Percentiles rank a stretch among this genome's conserved stretches.
Conservation (phyloP, 2,329 filamentous ascomycete genomes). For the Calonectria pauciramosa region DNA sequence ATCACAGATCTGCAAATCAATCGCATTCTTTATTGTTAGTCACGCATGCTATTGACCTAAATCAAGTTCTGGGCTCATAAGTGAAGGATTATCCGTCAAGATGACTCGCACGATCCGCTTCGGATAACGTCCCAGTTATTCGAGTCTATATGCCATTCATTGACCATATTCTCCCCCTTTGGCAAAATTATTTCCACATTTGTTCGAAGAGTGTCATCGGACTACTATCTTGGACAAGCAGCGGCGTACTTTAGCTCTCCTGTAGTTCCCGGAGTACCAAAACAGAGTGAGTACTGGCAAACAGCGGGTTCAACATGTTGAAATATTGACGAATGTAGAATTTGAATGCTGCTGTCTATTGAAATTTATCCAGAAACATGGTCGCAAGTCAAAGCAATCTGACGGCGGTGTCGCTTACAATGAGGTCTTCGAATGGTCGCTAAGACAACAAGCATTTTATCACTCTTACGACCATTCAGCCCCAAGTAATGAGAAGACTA, state of each 20-base stretch:
- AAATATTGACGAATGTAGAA: neutral
- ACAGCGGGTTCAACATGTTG: too few species aligned
- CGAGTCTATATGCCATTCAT: neutral
- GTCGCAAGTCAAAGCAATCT: neutral
- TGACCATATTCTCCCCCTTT: neutral
- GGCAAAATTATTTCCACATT: neutral
- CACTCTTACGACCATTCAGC: neutral
- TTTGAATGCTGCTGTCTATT: neutral
- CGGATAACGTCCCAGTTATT: neutral
- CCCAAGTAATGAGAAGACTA: neutral
- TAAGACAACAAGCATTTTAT: neutral
- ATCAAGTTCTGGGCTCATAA: neutral
- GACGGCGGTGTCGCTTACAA: too few species aligned
- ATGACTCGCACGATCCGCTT: neutral
- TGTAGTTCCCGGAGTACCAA: neutral
- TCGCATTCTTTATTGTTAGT: neutral
- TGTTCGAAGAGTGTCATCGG: neutral
- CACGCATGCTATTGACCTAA: neutral
- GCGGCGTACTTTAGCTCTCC: neutral
- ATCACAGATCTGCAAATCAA: neutral
- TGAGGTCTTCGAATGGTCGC: neutral
- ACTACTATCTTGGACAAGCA: neutral
- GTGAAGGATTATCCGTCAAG: neutral
- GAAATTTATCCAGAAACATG: neutral
- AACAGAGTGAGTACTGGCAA: neutral